A percentile compares a stretch with the other conserved stretches of the same genome.
phyloP scores from a whole-genome alignment of 2,329 filamentous ascomycete species.

The Didymella keratinophila region DNA sequence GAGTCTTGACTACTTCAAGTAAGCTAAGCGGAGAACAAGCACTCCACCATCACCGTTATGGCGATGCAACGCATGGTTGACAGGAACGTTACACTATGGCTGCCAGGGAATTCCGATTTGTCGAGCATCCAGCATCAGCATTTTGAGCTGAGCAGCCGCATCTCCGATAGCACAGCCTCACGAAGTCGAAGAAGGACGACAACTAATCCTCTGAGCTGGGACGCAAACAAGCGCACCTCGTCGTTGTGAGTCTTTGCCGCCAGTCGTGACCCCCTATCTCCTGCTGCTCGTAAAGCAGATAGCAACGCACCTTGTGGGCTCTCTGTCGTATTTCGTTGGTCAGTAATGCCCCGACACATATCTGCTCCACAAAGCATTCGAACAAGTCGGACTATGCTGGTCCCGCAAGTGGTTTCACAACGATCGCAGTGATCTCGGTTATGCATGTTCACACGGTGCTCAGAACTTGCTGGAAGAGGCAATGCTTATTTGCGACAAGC shows the following conservation, averaged over 20 bases:
- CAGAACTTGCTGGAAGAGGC: conserved; percentile 2
- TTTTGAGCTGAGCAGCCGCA: conserved; percentile 16
- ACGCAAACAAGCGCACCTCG: neutral
- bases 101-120: conserved; percentile 1
- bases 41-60: conserved; percentile 17
- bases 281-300: conserved; percentile 21
- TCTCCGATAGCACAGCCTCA: neutral
- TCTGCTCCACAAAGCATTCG: conserved; percentile 2
- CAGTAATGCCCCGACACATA: conserved; percentile 8
- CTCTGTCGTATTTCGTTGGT: conserved; percentile 15
- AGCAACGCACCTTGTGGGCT: conserved; percentile 6
- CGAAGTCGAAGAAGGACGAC: neutral
- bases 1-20: conserved; percentile 22
- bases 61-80: conserved; percentile 19
- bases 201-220: neutral
- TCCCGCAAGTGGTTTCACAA: conserved; percentile 6
- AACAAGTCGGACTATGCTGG: neutral
- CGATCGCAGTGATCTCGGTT: neutral
- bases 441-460: conserved; percentile 5
- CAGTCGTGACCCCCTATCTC: conserved; percentile 5
- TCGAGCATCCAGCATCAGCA: conserved; percentile 1
- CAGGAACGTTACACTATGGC: conserved; percentile 26
- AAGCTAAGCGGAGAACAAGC: conserved; percentile 30
- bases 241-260: neutral
- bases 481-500: conserved; percentile 27